Conservation (phyloP, 139 green algal species). For the Micromonas commoda region DNA sequence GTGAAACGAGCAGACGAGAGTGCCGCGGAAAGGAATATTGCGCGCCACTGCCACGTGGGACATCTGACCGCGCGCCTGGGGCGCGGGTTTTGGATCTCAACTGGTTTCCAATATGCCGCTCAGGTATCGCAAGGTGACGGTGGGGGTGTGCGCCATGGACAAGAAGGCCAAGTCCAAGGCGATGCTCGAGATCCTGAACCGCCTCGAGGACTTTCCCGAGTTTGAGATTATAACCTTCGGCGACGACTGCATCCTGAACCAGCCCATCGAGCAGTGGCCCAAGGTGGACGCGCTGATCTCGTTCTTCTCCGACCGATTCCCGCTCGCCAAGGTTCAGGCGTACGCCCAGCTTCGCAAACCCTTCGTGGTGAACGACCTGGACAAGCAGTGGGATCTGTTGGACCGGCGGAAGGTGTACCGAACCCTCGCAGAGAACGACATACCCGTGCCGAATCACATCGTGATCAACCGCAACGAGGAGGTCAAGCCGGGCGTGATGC, state of each 20-base stretch:
- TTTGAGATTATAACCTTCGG: constrained; percentile 80
- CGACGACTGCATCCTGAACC: constrained; percentile 78
- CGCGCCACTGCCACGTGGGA: too few relatives aligned
- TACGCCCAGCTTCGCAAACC: constrained; percentile 66
- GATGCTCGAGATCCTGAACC: constrained; percentile 75
- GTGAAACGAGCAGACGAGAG: too few relatives aligned
- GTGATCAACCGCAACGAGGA: constrained; percentile 67
- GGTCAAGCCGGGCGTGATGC: neutral
- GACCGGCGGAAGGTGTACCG: constrained; percentile 82
- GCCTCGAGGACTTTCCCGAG: neutral
- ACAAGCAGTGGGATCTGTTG: constrained; percentile 72
- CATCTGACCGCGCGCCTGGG: too few relatives aligned
- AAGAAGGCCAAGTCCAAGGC: constrained; percentile 68
- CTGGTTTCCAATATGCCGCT: neutral
- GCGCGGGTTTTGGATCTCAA: too few relatives aligned
- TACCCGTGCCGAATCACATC: constrained; percentile 82
- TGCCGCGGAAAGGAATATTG: too few relatives aligned
- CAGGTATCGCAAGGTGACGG: neutral
- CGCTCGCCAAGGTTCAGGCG: constrained; percentile 73
- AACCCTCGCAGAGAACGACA: constrained; percentile 58
- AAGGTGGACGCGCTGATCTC: constrained; percentile 75
- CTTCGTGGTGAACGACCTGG: constrained; percentile 92
- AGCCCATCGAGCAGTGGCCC: constrained; percentile 85
- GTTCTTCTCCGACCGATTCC: constrained; percentile 93
- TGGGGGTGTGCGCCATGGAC: constrained; percentile 27